Evolutionary conservation across 495 filamentous ascomycete species (phyloP).

Genomic region (Chlorociboria aeruginascens): DNA sequence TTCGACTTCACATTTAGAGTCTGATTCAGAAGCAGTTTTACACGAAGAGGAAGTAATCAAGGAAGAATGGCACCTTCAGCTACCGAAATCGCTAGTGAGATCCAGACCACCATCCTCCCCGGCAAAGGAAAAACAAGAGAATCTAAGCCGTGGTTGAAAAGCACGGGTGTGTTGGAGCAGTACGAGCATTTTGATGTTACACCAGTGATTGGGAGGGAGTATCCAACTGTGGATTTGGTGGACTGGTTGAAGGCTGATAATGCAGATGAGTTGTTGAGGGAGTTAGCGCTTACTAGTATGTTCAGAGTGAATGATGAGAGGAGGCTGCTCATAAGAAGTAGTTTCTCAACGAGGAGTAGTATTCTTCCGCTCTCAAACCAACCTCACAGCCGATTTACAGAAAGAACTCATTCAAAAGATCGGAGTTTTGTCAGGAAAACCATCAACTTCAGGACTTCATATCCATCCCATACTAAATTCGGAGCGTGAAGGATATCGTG

Average conservation of each 20-base stretch:
- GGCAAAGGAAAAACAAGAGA: conserved; percentile 2
- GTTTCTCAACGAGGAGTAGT: conserved; percentile 74
- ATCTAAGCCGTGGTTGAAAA: conserved; percentile 13
- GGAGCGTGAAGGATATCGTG: conserved; percentile 39
- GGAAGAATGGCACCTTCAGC: conserved; percentile 18
- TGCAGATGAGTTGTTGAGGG: conserved; percentile 51
- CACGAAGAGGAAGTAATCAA: neutral
- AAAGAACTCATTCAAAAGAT: conserved; percentile 58
- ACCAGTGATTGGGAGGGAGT: conserved; percentile 58
- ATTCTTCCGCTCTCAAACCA: conserved; percentile 68
- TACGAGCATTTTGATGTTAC: conserved; percentile 54
- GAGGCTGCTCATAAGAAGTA: conserved; percentile 16
- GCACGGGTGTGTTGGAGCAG: conserved; percentile 37
- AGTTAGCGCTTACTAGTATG: conserved; percentile 54
- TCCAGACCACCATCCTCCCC: conserved; percentile 7
- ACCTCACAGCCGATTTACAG: conserved; percentile 50
- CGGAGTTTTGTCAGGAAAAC: conserved; percentile 55
- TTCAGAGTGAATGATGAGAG: neutral
- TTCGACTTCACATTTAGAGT: neutral
- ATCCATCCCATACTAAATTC: conserved; percentile 62
- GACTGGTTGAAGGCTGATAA: conserved; percentile 50
- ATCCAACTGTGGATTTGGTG: conserved; percentile 41
- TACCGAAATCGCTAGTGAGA: conserved; percentile 7
- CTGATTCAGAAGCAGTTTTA: neutral
- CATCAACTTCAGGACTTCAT: conserved; percentile 52